Percentiles rank a stretch among this genome's conserved stretches.
Evolutionary conservation across 2,329 filamentous ascomycete genomes (phyloP).

Genomic region (Proliferodiscus dingleyae): DNA sequence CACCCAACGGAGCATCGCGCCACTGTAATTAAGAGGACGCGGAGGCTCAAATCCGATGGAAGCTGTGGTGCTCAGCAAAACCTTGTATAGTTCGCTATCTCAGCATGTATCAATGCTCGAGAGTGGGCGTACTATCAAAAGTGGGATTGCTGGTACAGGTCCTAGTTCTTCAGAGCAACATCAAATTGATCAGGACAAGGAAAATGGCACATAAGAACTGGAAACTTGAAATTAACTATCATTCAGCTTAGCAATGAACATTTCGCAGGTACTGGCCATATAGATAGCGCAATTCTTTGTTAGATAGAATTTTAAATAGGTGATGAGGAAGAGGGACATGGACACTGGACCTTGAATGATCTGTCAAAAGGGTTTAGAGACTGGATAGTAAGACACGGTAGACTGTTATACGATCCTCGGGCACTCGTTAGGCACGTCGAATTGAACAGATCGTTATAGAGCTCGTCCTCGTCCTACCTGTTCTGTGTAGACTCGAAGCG

Average conservation of each 20-base stretch:
- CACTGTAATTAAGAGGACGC: too few species aligned
- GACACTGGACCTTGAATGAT: conserved; percentile 29
- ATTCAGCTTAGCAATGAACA: conserved; percentile 38
- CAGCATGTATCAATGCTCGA: not conserved
- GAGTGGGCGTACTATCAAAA: not conserved
- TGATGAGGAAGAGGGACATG: not conserved
- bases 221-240: conserved; percentile 12
- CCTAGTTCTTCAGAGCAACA: not conserved
- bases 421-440: conserved; percentile 36
- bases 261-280: conserved; percentile 37
- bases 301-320: conserved; percentile 10
- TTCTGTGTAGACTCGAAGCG: conserved; percentile 35
- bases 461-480: too few species aligned
- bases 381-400: conserved; percentile 43
- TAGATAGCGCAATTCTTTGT: conserved; percentile 34
- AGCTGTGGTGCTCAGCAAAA: not conserved
- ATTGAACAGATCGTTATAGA: conserved; percentile 32
- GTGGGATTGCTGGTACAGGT: not conserved
- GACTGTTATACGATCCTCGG: conserved; percentile 34
- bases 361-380: conserved; percentile 44
- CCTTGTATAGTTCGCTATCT: not conserved
- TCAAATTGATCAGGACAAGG: not conserved
- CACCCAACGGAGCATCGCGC: too few species aligned
- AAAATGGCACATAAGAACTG: not conserved
- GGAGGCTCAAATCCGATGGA: not conserved